Evolutionary conservation across 176 grass and related monocot genomes (phyloP), one percentile per base, ranked within the genome.

Genomic region (Cenchrus purpureus): DNA sequence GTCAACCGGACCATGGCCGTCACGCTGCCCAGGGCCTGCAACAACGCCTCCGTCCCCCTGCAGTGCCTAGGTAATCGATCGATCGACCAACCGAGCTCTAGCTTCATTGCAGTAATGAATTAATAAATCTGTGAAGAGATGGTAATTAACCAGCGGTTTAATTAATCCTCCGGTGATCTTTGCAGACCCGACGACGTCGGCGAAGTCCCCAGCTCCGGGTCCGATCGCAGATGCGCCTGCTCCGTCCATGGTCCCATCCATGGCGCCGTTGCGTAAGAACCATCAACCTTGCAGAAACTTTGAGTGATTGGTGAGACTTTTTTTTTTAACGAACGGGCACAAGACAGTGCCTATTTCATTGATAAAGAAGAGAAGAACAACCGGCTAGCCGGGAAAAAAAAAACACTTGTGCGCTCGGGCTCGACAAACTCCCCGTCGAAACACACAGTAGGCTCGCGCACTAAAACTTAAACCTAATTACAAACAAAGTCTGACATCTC

Each of bases 1-100:
- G 85, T 98, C 74, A 98, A 94, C 84, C 90, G 90, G 10, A 92
- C 93, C n/a, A 79, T 96, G 5, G 93, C 90, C 68, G 37, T 96
- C 75, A 77, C 79, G 1, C 74, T 98, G 5, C 93, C 97, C n/a
- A 78, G 44, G 42, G 53, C 89, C 0, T 98, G 97, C 86, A 86
- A 85, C 28, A 73, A 74, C 20, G 57, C 17, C 72, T 87, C 97
- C 2, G 86, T 94, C 25, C 88, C 91, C 2, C 83, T 98, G 17
- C 79, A 89, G 15, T 98, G 96, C 91, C 71, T 32, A 91, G 89
- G 95, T 98, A 54, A 37, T 0, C 0, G 1, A 22, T 68, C 48
- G 1, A 37, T 56, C 34, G 34, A 34, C 34, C n/a, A 6, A 52
- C 28, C 11, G 49, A 51, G 6, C 66, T 10, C 7, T 14, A 29